phyloP scores from a whole-genome alignment of 805 yeast species.

The Kuraishia capsulata region DNA sequence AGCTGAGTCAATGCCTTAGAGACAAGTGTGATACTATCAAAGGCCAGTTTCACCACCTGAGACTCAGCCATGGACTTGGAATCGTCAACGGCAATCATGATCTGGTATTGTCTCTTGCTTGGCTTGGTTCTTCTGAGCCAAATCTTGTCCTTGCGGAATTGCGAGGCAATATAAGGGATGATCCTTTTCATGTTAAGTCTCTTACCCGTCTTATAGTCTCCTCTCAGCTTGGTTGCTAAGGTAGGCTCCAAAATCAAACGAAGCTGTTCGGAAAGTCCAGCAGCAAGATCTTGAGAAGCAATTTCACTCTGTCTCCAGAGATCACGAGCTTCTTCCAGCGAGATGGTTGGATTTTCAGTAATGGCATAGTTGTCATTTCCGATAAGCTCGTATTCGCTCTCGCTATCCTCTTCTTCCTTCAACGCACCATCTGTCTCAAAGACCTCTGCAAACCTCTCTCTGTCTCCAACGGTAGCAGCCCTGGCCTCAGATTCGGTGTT shows the following conservation, averaged over 20 bases:
- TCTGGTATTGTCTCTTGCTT: conserved; percentile 92
- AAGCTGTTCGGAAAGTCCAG: conserved; percentile 85
- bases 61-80: conserved; percentile 97
- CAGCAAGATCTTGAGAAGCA: conserved; percentile 80
- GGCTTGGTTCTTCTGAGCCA: conserved; percentile 98
- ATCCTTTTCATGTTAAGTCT: conserved; percentile 95
- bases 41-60: conserved; percentile 81
- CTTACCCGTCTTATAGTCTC: conserved; percentile 97
- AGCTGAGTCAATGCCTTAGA: conserved; percentile 88
- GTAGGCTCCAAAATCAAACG: conserved; percentile 93
- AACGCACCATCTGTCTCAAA: conserved; percentile 14
- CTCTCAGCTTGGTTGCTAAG: conserved; percentile 85
- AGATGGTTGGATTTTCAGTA: conserved; percentile 20
- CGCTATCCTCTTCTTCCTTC: conserved; percentile 20
- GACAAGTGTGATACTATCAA: conserved; percentile 88
- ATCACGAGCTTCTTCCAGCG: conserved; percentile 57
- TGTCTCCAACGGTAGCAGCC: conserved; percentile 43
- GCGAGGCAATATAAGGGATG: conserved; percentile 95
- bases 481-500: conserved; percentile 36
- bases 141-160: conserved; percentile 93
- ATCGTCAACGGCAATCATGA: conserved; percentile 95
- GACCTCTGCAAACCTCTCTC: conserved; percentile 28
- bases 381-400: conserved; percentile 6
- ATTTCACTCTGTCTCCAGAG: conserved; percentile 79
- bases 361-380: conserved; percentile 9